Base-by-base conservation (phyloP, 2,329 filamentous ascomycete species). In the Xylaria multiplex region DNA sequence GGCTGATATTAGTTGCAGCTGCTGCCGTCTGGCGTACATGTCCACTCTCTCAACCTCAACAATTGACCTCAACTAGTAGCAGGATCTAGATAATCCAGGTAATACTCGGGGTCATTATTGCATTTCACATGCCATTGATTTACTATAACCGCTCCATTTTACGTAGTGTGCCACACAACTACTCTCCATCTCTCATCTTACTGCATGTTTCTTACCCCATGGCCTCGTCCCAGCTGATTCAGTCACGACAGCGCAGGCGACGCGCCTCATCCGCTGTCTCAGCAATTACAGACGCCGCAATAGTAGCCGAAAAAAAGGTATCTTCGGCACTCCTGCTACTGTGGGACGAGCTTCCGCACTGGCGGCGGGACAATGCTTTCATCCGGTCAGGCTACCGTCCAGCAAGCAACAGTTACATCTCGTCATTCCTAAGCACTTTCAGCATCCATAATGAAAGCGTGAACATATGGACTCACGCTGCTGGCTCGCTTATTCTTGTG, bases 391-490 rank as follows among this genome's bases (percentile, higher is more conserved):
- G 86, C 66, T 89, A 89, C 77, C 85, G 86, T 9, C 80, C 77
- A 2, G 82, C 81, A 27, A 82, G 80, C 71, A 78, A 81, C 75
- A 86, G 83, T 58, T 85, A 85, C 76, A 72, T 86, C 54, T 71
- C 72, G 52, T 86, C 83, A 57, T 78, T 88, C 7, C 49, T 56
- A 0, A 71, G 69, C 59, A 24, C 60, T 50, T 80, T 81, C 71
- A 83, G 83, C 76, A 75, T 88, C 65, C 86, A 89, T 81, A 88
- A 89, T 75, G 86, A 89, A 76, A 84, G 80, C 45, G 86, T 89
- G 77, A 89, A 89, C 78, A 88, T 88, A 75, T 88, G 86, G 85
- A 83, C 86, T 13, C 86, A 89, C 70, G 83, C 90, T 9, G 73
- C 93, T 46, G 93, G 93, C 7, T 86, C 90, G 11, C 57, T 91